Conservation (phyloP, 1,284 basidiomycete genomes). For the Singerocomus rubriflavus region DNA sequence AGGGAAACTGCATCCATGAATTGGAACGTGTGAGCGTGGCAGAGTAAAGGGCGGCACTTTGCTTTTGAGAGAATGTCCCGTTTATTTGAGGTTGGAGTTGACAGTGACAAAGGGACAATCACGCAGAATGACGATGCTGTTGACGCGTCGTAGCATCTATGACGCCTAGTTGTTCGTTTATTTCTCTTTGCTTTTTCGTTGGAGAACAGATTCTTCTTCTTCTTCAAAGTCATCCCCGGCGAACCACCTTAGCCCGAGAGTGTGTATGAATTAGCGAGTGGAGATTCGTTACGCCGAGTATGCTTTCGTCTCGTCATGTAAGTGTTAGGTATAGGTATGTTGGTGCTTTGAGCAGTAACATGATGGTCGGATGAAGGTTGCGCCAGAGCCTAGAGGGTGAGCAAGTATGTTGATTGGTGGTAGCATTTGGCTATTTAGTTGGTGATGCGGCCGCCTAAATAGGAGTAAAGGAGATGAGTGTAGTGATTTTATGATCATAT, state of each 20-base stretch:
- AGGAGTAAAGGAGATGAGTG: constrained; percentile 25
- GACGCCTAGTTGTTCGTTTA: background rate
- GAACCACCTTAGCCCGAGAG: constrained; percentile 52
- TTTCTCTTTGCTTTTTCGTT: constrained; percentile 26
- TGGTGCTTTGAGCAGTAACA: constrained; percentile 53
- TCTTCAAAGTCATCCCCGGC: constrained; percentile 35
- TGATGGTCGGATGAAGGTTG: constrained; percentile 56
- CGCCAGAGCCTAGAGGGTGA: constrained; percentile 62
- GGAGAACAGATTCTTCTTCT: background rate
- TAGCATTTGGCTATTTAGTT: constrained; percentile 32
- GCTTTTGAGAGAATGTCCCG: constrained; percentile 16
- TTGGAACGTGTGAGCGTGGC: too few relatives aligned
- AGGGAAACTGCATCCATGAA: too few relatives aligned
- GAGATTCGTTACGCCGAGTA: constrained; percentile 78
- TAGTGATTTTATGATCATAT: constrained; percentile 45
- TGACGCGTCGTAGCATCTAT: constrained; percentile 43
- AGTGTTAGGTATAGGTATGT: constrained; percentile 37
- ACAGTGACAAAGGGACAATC: constrained; percentile 50
- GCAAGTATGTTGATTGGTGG: constrained; percentile 28
- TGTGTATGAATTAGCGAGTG: constrained; percentile 64
- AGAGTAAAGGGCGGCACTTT: too few relatives aligned
- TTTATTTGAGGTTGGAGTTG: constrained; percentile 1
- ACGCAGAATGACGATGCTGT: constrained; percentile 60
- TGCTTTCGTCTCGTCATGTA: constrained; percentile 63
- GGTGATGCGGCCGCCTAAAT: constrained; percentile 40